Base-by-base conservation (phyloP, 345 rosid genomes). In the Carallia pectinifolia region DNA sequence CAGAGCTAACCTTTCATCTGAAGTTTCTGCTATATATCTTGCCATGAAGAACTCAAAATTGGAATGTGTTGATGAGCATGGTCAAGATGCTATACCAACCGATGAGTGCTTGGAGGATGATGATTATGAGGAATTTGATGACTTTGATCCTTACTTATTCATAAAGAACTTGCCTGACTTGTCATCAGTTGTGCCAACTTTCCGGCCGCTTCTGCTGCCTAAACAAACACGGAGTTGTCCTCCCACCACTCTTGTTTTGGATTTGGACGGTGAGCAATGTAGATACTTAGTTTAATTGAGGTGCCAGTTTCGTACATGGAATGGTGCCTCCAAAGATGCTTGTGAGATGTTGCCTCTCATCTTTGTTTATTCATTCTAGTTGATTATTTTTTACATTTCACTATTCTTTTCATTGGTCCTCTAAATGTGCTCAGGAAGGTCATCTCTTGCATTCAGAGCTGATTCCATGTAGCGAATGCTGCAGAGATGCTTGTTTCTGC, bases 161-260 rank as follows among this genome's bases (percentile, higher is more conserved):
- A 96, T 96, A 74, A 92, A 90, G 76, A 96, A 92, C 85, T 84
- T 96, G 72, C 99, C 99, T 0, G 87, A 81, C 59, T 70, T 92
- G 82, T 86, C 99, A 37, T 82, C 97, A 6, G 93, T 96, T 62
- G 92, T 92, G 58, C 96, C 98, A 16, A 86, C 91, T 62, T 89
- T 96, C 74, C 92, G 98, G 65, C 95, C 88, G 5, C 72, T 88
- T 68, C 81, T 92, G 75, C 90, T 92, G 53, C 99, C 97, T 47
- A 92, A 85, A 81, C 97, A 90, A 83, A 92, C 99, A 19, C 89
- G 98, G 74, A 96, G 99, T 83, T 92, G 99, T 70, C 98, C 97
- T 60, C 81, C 93, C 60, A 89, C 89, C 47, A 89, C 98, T 68
- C 96, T 96, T 53, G 99, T 96, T 73, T 76, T 96, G 67, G 99